Evolutionary conservation across 2,329 filamentous ascomycete genomes (phyloP), one percentile per base, ranked within the genome.

Genomic region (Trichoderma semiorbis): DNA sequence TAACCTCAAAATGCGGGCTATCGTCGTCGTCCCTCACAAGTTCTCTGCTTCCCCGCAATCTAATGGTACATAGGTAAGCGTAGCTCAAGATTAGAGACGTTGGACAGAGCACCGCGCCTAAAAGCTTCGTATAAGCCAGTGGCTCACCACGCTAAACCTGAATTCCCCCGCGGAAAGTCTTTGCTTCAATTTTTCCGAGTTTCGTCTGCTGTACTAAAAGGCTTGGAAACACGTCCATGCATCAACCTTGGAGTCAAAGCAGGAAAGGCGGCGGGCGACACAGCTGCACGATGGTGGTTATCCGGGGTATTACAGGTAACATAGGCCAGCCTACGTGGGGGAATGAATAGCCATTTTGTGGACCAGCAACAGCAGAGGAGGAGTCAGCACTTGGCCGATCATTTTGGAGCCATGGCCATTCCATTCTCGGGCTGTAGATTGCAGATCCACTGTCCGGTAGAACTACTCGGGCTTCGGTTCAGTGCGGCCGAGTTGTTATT

Each of bases 311-410:
- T 34, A 8, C n/a, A 34, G n/a, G 55, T 39, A 34, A 69, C 16
- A 32, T 34, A 50, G 66, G n/a, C 36, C 53, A 58, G 66, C 67
- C 36, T 69, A 53, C 67, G 67, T 69, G 67, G 67, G 67, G 67
- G 65, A 47, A 61, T 50, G 65, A 47, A 61, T 50, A 50, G 55
- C 55, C 24, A 24, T 34, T 34, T 34, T 58, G 24, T 58, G 64
- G 32, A 58, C 34, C 30, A 39, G 32, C 64, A 18, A 16, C 21
- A 14, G 7, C 12, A 30, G 21, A 34, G 11, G 66, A 34, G 55
- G 16, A 36, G 26, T 21, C 10, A 26, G 34, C 39, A 69, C 57
- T 53, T 62, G 57, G 55, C 36, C 36, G 66, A 69, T 18, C 34
- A n/a, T 5, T 30, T 30, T 61, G 30, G 36, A 60, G 36, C 8